Percentiles rank a stretch among this genome's conserved stretches.
Conservation (phyloP, 2,329 filamentous ascomycete genomes). For the Colletotrichum sp. region DNA sequence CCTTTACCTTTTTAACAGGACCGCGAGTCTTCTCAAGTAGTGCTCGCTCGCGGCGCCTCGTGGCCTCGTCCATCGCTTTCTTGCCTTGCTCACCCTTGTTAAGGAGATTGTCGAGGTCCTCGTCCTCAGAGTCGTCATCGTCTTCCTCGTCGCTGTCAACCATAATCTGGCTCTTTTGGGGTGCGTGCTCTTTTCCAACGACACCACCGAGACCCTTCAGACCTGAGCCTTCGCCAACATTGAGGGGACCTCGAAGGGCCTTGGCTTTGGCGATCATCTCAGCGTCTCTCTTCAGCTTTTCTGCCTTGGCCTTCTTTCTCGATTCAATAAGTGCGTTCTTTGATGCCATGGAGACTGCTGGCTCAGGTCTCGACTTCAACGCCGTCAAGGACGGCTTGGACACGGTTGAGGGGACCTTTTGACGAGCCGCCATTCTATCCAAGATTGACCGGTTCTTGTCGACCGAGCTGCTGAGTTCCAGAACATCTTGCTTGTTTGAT, state of each 20-base stretch:
- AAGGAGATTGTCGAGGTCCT: constrained; percentile 49
- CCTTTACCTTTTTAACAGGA: constrained; percentile 84
- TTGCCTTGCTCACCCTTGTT: constrained; percentile 50
- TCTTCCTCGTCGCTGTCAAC: constrained; percentile 77
- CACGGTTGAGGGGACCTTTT: constrained; percentile 14
- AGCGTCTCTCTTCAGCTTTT: constrained; percentile 74
- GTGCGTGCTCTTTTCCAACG: constrained; percentile 78
- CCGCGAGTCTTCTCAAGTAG: constrained; percentile 64
- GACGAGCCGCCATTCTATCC: constrained; percentile 48
- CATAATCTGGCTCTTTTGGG: constrained; percentile 86
- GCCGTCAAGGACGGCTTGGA: constrained; percentile 9
- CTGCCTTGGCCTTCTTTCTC: constrained; percentile 54
- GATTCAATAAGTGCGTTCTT: constrained; percentile 23
- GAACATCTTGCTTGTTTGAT: constrained; percentile 52
- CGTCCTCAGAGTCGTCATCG: constrained; percentile 65
- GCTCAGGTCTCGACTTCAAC: constrained; percentile 11
- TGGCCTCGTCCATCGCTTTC: constrained; percentile 55
- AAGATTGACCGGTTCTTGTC: constrained; percentile 51
- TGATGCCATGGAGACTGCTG: not conserved
- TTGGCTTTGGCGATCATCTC: constrained; percentile 75
- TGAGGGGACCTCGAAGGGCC: constrained; percentile 59
- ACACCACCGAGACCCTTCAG: constrained; percentile 72
- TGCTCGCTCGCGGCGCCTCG: constrained; percentile 48
- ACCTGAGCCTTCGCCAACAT: constrained; percentile 80
- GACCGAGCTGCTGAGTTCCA: constrained; percentile 50